phyloP scores from a whole-genome alignment of 352 stramenopile species.

The Ophiocytium majus region DNA sequence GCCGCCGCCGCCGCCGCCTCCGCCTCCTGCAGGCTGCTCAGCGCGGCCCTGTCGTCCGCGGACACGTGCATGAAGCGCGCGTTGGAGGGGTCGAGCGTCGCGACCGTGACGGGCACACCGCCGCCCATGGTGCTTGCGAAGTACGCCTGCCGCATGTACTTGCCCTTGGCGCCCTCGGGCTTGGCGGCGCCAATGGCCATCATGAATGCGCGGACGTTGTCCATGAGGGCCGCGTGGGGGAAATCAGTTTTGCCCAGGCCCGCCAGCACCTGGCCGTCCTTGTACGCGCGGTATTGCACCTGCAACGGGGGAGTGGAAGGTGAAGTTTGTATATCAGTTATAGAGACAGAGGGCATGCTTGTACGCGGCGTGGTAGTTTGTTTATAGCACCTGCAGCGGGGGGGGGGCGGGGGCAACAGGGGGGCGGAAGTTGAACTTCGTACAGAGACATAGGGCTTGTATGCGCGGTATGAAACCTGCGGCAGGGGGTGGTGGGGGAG shows the following conservation, averaged over 20 bases:
- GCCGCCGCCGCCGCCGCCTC: background rate
- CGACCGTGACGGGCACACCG: constrained; percentile 56
- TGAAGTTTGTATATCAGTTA: too few relatives aligned
- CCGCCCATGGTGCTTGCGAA: constrained; percentile 59
- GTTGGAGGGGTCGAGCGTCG: constrained; percentile 46
- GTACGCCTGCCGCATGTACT: constrained; percentile 76
- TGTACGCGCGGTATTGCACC: constrained; percentile 42
- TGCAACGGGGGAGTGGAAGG: too few relatives aligned
- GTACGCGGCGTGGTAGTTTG: too few relatives aligned
- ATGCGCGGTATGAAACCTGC: too few relatives aligned
- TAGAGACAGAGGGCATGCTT: too few relatives aligned
- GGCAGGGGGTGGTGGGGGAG: too few relatives aligned
- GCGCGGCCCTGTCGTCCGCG: constrained; percentile 24
- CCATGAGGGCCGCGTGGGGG: constrained; percentile 66
- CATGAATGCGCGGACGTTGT: constrained; percentile 86
- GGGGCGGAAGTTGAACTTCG: too few relatives aligned
- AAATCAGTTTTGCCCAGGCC: constrained; percentile 41
- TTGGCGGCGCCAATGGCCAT: constrained; percentile 80
- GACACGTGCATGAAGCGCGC: constrained; percentile 52
- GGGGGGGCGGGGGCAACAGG: too few relatives aligned
- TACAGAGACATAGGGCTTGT: too few relatives aligned
- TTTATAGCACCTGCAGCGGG: too few relatives aligned
- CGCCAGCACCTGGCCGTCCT: constrained; percentile 41
- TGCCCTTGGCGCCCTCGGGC: constrained; percentile 84
- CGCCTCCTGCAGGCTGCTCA: background rate